Conservation (phyloP, 2,329 filamentous ascomycete species). For the Sordariomycetes sp. region DNA sequence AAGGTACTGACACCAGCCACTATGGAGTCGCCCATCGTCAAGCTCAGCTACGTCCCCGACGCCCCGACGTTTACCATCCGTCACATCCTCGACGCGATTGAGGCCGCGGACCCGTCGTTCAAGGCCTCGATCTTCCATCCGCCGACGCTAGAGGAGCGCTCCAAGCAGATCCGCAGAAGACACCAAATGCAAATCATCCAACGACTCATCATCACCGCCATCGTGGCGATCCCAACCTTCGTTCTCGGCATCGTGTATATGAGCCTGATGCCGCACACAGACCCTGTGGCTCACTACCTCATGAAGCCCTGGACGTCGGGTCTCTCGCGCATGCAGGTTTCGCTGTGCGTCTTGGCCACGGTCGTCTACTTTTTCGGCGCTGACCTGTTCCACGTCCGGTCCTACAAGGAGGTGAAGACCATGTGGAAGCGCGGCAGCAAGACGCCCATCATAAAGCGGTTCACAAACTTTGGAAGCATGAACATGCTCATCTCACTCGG, state of each 20-base stretch:
- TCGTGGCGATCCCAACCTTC: slow-evolving; percentile 69
- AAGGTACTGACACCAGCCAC: slow-evolving; percentile 41
- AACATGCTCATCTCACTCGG: slow-evolving; percentile 85
- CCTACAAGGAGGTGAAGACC: slow-evolving; percentile 62
- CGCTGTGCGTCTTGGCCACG: slow-evolving; percentile 68
- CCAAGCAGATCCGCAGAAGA: slow-evolving; percentile 54
- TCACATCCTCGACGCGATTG: slow-evolving; percentile 55
- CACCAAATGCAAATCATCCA: slow-evolving; percentile 57
- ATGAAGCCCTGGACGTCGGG: slow-evolving; percentile 60
- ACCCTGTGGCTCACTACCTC: slow-evolving; percentile 48
- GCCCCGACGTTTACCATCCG: slow-evolving; percentile 62
- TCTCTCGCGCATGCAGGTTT: slow-evolving; percentile 64
- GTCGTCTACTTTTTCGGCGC: slow-evolving; percentile 80
- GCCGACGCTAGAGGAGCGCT: slow-evolving; percentile 72
- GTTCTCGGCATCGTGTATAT: slow-evolving; percentile 85
- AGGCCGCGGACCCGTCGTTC: slow-evolving; percentile 52
- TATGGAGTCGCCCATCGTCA: slow-evolving; percentile 51
- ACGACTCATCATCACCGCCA: slow-evolving; percentile 56
- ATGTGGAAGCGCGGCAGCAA: slow-evolving; percentile 68
- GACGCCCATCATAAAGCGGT: slow-evolving; percentile 58
- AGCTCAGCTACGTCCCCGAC: slow-evolving; percentile 55
- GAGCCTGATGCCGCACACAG: slow-evolving; percentile 54
- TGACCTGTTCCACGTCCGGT: slow-evolving; percentile 70
- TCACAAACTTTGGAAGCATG: slow-evolving; percentile 95
- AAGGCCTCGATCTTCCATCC: slow-evolving; percentile 61